A percentile compares a stretch with the other conserved stretches of the same genome.
These are phyloP conservation scores for Fusarium annulatum DNA, from an alignment of 2,329 filamentous ascomycete species.

Conservation along the genomic window DNA sequence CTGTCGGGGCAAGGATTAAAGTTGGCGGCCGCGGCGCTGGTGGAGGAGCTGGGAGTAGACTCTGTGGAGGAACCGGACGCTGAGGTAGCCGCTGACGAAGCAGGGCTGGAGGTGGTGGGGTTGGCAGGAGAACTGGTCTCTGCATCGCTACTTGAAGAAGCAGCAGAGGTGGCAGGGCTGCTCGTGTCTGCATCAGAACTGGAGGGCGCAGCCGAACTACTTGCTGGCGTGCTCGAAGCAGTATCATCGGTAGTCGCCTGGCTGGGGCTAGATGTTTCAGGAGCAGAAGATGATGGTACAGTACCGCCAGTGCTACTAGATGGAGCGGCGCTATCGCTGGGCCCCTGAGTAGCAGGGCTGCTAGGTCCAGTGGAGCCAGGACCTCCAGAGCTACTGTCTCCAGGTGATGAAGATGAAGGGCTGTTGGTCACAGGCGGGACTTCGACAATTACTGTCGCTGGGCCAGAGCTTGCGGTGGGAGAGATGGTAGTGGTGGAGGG, in stretches of 20 bases:
- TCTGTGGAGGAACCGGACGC: not conserved
- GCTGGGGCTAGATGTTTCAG: fast-evolving
- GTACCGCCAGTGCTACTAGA: fast-evolving
- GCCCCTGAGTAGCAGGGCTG: not conserved
- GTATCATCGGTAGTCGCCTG: fast-evolving
- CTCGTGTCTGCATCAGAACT: not conserved
- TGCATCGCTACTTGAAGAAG: not conserved
- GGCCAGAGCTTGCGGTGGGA: not conserved
- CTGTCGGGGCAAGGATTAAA: not conserved
- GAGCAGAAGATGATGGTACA: fast-evolving
- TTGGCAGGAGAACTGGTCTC: not conserved
- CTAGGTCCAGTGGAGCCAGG: not conserved
- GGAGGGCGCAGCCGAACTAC: not conserved
- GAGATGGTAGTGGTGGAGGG: not conserved
- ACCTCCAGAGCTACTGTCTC: not conserved
- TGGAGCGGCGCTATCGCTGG: not conserved
- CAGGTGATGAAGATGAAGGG: fast-evolving
- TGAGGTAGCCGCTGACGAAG: not conserved
- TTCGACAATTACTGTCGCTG: not conserved
- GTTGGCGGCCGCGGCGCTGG: not conserved
- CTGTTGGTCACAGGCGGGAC: not conserved
- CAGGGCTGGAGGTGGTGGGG: not conserved
- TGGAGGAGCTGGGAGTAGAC: not conserved
- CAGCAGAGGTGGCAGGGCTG: not conserved
- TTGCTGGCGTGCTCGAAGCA: not conserved